Base-by-base conservation (phyloP, 2,329 filamentous ascomycete species). In the Aspergillus neoniger region DNA sequence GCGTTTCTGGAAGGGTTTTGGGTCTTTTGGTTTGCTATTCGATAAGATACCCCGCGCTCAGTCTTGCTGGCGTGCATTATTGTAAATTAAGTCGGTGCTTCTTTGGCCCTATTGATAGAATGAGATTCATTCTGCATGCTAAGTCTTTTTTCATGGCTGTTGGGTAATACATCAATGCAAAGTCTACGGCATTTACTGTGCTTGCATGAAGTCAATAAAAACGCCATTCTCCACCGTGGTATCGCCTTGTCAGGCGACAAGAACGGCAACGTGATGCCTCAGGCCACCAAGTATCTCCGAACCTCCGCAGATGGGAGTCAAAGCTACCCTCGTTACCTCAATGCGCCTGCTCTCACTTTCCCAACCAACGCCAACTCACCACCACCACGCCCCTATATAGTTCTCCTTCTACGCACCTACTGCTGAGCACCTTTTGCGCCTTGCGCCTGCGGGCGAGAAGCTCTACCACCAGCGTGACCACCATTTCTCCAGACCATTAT, bases 1-100 rank as follows among this genome's bases (percentile, higher is more conserved):
- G 59, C 53, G 36, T 56, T 56, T 57, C 10, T 44, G 38, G 39
- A 44, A 28, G 5, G 9, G 43, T 15, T 53, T 19, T 57, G 23
- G 44, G 21, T 30, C 25, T 19, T 64, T 65, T 59, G 67, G 58
- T 65, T 44, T 55, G 43, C 51, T 70, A 62, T 66, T 65, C 30
- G 65, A 69, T 62, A 69, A 73, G 71, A 74, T 74, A 74, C 70
- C 69, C 70, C 67, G 55, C 55, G 53, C 38, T 54, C 49, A 54
- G 30, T 38, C 32, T 43, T 15, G 4, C 41, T 36, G 41, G 50
- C 41, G 43, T 54, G 49, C 25, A 58, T 47, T 43, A 43, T 43
- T 53, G 49, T 15, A 53, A 25, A 30, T 48, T 52, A 8, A 30
- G 19, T 32, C 21, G 50, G 47, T 23, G 47, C 54, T 39, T 23